These are phyloP conservation scores for Colletotrichum eremochloae DNA, from an alignment of 2,329 filamentous ascomycete genomes.

Conservation along the genomic window DNA sequence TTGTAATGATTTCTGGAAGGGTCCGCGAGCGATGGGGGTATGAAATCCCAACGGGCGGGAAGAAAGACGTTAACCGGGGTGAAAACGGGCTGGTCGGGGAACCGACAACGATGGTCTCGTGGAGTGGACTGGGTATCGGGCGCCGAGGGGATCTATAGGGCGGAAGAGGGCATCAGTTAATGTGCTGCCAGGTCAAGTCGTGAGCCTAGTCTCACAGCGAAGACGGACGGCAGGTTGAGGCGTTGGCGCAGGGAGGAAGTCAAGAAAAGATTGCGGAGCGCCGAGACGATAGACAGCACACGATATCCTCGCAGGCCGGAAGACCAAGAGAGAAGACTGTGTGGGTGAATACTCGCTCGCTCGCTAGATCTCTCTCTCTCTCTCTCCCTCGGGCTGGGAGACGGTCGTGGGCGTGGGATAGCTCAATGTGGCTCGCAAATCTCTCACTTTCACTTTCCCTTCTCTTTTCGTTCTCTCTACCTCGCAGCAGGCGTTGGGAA, in stretches of 20 bases:
- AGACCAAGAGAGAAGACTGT: constrained; percentile 16
- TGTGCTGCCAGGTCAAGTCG: constrained; percentile 33
- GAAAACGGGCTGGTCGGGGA: constrained; percentile 56
- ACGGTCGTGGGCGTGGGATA: constrained; percentile 8
- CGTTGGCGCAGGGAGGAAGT: constrained; percentile 41
- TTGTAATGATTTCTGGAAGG: constrained; percentile 51
- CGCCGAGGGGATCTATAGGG: constrained; percentile 61
- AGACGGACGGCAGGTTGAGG: constrained; percentile 6
- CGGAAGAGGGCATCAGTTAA: constrained; percentile 44
- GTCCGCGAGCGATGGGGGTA: constrained; percentile 45
- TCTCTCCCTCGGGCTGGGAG: constrained; percentile 6
- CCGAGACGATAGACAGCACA: constrained; percentile 26
- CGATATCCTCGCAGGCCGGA: constrained; percentile 27
- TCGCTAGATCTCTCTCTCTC: neutral
- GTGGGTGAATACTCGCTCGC: neutral
- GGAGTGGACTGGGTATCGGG: constrained; percentile 65
- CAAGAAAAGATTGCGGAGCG: constrained; percentile 39
- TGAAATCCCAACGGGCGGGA: constrained; percentile 45
- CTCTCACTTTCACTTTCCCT: constrained; percentile 1
- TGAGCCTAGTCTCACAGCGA: constrained; percentile 46
- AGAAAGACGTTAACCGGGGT: constrained; percentile 47
- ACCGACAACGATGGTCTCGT: constrained; percentile 56
- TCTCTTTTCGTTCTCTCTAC: neutral
- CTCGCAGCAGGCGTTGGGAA: constrained; percentile 27
- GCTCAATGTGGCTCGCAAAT: constrained; percentile 22